Base-by-base conservation (phyloP, 306 rosid species). In the Phaseolus lunatus region DNA sequence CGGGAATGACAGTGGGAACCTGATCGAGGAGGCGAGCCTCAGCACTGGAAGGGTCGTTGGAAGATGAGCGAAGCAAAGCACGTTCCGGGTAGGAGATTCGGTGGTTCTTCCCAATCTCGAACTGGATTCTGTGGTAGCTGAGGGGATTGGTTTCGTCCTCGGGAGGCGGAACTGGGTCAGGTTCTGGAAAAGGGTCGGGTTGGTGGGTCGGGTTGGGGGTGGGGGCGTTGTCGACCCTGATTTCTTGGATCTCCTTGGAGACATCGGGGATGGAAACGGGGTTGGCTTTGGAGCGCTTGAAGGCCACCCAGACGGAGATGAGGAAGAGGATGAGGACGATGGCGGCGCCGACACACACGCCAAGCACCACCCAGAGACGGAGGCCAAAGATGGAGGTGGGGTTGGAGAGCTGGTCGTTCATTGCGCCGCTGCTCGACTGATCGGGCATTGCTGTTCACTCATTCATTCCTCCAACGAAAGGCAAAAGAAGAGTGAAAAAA, bases 31-130 rank as follows among this genome's bases (percentile, higher is more conserved):
- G 72, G 10, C 90, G 84, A 61, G 53, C 82, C 84, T 7, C 90
- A 76, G 66, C 29, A 8, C 15, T 41, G 19, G 67, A 20, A 7
- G 33, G 54, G 14, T 66, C 85, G 13, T 83, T 89, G 0, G 97
- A 89, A 31, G 85, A 61, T 2, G 93, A 87, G 73, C 90, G 74
- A 20, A 78, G 77, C 26, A 76, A 48, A 26, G 73, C 62, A 4
- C 90, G 90, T 58, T 89, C 89, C 0, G 97, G 97, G 79, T 86
- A 93, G 4, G 90, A 85, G 49, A 93, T 93, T 54, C 91, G 79
- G 56, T 93, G 92, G 45, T 86, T 90, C 76, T 93, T 93, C 18
- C 96, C 97, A 31, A 93, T 90, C n/a, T 90, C 97, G 47, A 93
- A 82, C 62, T 89, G 87, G 56, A 93, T 87, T 67, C 87, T 80